Evolutionary conservation across 2,329 filamentous ascomycete genomes (phyloP).

Genomic region (Sphaerulina vaccinii): DNA sequence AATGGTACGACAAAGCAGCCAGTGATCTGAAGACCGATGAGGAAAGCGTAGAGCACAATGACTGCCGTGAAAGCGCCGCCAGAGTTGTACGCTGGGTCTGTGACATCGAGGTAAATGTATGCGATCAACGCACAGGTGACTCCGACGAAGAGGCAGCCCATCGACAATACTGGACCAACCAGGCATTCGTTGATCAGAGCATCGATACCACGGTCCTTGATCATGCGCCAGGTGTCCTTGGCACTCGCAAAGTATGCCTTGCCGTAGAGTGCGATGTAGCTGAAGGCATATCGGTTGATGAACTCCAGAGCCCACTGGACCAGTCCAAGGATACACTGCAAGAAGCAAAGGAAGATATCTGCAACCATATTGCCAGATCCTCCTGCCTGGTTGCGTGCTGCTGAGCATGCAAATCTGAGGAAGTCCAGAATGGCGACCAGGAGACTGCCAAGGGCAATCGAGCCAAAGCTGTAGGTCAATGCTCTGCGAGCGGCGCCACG

Average conservation of each 20-base stretch:
- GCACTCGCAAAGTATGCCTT: constrained; percentile 83
- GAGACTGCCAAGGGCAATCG: constrained; percentile 81
- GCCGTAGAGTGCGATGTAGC: constrained; percentile 88
- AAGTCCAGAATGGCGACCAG: constrained; percentile 85
- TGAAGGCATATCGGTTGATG: constrained; percentile 63
- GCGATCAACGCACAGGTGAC: constrained; percentile 78
- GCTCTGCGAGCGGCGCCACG: constrained; percentile 78
- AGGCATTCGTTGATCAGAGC: constrained; percentile 87
- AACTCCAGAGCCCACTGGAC: constrained; percentile 86
- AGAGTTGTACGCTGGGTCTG: constrained; percentile 73
- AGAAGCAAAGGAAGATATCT: constrained; percentile 66
- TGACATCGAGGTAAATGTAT: constrained; percentile 84
- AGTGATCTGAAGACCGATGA: constrained; percentile 86
- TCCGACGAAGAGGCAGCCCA: constrained; percentile 75
- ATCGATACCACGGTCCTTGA: constrained; percentile 74
- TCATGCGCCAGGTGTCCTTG: constrained; percentile 74
- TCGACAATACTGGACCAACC: constrained; percentile 52
- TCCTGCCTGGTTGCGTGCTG: constrained; percentile 67
- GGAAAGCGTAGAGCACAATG: constrained; percentile 79
- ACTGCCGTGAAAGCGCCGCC: constrained; percentile 69
- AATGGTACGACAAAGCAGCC: constrained; percentile 88
- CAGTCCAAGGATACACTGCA: constrained; percentile 73
- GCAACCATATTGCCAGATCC: constrained; percentile 68
- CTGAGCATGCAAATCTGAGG: constrained; percentile 74
- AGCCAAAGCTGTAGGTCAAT: constrained; percentile 88